phyloP scores from a whole-genome alignment of 768 basidiomycete genomes.

The Lactarius indigo region DNA sequence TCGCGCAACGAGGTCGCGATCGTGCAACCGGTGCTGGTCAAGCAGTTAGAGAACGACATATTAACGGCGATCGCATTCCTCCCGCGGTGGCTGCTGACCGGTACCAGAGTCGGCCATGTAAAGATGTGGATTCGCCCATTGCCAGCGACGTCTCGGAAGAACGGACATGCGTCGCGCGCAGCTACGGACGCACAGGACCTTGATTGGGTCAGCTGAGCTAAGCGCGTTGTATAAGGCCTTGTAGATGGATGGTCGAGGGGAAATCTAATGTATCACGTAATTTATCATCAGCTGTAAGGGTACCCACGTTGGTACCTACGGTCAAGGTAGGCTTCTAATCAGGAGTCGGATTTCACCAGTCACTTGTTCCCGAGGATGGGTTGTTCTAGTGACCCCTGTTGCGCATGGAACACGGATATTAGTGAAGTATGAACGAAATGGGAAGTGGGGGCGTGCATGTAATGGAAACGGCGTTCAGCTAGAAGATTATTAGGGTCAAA shows the following conservation, averaged over 20 bases:
- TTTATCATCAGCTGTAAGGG: slow-evolving; percentile 3
- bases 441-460: neutral
- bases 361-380: neutral
- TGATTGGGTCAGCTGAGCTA: slow-evolving; percentile 17
- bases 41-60: slow-evolving; percentile 77
- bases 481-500: neutral
- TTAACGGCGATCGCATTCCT: slow-evolving; percentile 73
- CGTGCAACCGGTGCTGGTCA: slow-evolving; percentile 87
- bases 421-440: neutral
- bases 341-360: neutral
- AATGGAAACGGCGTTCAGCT: neutral
- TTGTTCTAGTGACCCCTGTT: neutral
- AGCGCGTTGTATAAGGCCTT: neutral
- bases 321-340: neutral
- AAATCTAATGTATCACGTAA: slow-evolving; percentile 18
- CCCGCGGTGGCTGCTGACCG: slow-evolving; percentile 73
- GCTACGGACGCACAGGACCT: slow-evolving; percentile 14
- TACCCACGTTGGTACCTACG: neutral
- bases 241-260: neutral
- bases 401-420: neutral
- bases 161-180: slow-evolving; percentile 16
- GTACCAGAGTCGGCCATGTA: slow-evolving; percentile 72
- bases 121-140: slow-evolving; percentile 84
- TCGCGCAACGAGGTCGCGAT: slow-evolving; percentile 86
- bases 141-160: slow-evolving; percentile 29